These are phyloP conservation scores for Cytauxzoon felis DNA, from an alignment of 169 alveolate species.

Conservation along the genomic window DNA sequence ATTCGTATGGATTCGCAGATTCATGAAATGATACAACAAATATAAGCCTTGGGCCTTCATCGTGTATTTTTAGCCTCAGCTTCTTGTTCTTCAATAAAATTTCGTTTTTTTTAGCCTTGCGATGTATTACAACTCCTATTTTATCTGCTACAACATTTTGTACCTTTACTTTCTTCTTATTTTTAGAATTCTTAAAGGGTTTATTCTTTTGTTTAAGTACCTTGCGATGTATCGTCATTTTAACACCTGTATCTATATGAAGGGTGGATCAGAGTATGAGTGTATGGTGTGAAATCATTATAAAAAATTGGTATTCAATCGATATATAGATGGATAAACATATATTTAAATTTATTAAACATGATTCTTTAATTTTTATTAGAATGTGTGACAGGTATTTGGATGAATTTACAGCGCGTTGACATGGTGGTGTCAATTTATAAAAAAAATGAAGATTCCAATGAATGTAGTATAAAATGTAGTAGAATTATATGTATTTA, in stretches of 20 bases:
- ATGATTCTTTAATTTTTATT: no score
- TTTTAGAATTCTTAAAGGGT: slow-evolving; percentile 54
- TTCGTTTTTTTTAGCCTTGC: slow-evolving; percentile 47
- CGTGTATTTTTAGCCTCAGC: slow-evolving; percentile 16
- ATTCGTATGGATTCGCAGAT: slow-evolving; percentile 16
- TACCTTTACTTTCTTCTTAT: slow-evolving; percentile 22
- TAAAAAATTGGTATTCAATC: no score
- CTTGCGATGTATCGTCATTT: slow-evolving; percentile 54
- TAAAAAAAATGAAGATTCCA: no score
- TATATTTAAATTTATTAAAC: no score
- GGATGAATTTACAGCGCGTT: no score
- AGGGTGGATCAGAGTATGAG: no score
- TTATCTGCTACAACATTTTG: background rate
- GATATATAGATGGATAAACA: no score
- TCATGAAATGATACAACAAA: slow-evolving; percentile 53
- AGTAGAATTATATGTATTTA: no score
- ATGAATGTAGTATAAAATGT: no score
- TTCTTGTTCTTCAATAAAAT: slow-evolving; percentile 49
- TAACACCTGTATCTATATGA: background rate
- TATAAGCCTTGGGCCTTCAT: slow-evolving; percentile 52
- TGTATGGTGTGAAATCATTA: no score
- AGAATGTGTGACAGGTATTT: no score
- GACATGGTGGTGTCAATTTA: no score
- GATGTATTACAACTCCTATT: slow-evolving; percentile 12
- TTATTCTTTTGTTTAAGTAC: slow-evolving; percentile 57